These are phyloP conservation scores for Arthrobotrys sphaeroides DNA, from an alignment of 2,329 filamentous ascomycete species.

Conservation along the genomic window DNA sequence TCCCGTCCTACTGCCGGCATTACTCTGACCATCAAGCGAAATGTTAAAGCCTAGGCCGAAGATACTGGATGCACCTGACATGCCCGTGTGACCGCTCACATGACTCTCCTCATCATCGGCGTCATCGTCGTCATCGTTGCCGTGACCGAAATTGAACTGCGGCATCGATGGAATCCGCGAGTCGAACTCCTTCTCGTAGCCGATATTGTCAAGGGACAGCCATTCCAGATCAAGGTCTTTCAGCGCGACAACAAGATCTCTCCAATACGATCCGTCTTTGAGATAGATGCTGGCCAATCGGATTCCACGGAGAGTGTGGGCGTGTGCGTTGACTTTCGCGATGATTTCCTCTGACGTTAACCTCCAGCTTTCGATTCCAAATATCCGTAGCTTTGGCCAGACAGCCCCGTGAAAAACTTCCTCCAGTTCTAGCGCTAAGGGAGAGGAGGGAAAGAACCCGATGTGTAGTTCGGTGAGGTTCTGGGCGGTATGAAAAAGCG, in stretches of 20 bases:
- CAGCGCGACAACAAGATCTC: conserved; percentile 69
- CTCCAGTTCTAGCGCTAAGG: conserved; percentile 69
- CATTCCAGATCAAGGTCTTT: conserved; percentile 69
- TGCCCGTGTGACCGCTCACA: conserved; percentile 29
- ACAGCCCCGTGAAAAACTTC: conserved; percentile 71
- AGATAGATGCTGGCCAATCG: conserved; percentile 71
- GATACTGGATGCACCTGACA: conserved; percentile 40
- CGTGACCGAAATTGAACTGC: conserved; percentile 56
- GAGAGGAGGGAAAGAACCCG: conserved; percentile 70
- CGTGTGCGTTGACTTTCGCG: conserved; percentile 67
- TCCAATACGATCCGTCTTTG: conserved; percentile 70
- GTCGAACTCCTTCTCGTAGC: conserved; percentile 57
- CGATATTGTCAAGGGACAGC: conserved; percentile 66
- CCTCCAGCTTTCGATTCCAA: conserved; percentile 73
- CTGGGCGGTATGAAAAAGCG: conserved; percentile 69
- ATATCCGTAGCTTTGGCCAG: conserved; percentile 71
- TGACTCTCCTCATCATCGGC: conserved; percentile 55
- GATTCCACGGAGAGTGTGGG: conserved; percentile 68
- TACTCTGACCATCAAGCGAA: conserved; percentile 44
- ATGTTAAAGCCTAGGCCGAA: conserved; percentile 52
- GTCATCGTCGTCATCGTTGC: conserved; percentile 51
- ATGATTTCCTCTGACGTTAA: conserved; percentile 71
- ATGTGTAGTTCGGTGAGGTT: conserved; percentile 73
- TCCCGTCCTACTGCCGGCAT: conserved; percentile 34
- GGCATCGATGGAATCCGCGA: conserved; percentile 53